Evolutionary conservation across 2,329 filamentous ascomycete genomes (phyloP), one percentile per base, ranked within the genome.

Genomic region (Colletotrichum sansevieriae): DNA sequence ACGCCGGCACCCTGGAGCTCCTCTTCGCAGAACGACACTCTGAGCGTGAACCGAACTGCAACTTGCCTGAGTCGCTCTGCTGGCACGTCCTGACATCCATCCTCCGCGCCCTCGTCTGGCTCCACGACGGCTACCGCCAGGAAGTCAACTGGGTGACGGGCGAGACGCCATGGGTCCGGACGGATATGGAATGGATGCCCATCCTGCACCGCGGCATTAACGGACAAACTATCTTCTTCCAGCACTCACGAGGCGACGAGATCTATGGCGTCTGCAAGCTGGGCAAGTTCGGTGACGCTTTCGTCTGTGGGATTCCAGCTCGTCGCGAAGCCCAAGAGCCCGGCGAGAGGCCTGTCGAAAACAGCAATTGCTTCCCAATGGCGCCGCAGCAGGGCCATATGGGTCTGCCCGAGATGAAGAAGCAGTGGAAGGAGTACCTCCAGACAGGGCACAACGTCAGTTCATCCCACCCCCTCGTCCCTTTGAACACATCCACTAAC

Each of bases 251-350:
- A 12, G 83, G 83, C 2, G 74, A 70, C 12, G 85, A 87, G 76
- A 82, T 80, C 37, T 88, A 87, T 72, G 87, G 86, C 0, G 73
- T 78, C 33, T 87, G 85, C 72, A 88, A 87, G 76, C 76, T 89
- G 63, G 85, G 85, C 13, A 81, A 83, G 47, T 86, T 85, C 62
- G 73, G 77, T 49, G 73, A 73, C n/a, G 79, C 81, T 15, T 76
- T 74, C 29, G 76, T 85, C 11, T 80, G 81, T n/a, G 78, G 78
- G 47, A 80, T 83, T 51, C 73, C 76, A 43, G 63, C 57, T 9
- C 59, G 59, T 35, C 57, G 65, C 37, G 46, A 59, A 15, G 51
- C 20, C 8, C 51, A 63, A 35, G 49, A 64, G 47, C 65, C 70
- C 37, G 44, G 18, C 3, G 43, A 70, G 18, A 55, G 35, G 43